phyloP scores from a whole-genome alignment of 129 eudicot species.

The Dittrichia graveolens region DNA sequence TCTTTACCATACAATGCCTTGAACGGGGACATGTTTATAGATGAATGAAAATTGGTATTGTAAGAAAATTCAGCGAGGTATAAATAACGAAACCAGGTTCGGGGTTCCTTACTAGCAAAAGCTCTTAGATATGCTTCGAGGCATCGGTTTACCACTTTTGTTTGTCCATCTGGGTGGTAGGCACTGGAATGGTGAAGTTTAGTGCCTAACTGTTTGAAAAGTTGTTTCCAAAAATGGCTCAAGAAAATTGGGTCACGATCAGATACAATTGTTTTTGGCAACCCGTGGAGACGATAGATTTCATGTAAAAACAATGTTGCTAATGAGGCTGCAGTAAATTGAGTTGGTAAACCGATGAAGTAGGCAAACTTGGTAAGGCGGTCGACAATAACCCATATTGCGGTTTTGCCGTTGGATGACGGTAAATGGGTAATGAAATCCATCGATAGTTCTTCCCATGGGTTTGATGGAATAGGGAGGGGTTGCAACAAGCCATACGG shows the following conservation, averaged over 20 bases:
- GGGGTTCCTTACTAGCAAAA: neutral
- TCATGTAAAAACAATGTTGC: neutral
- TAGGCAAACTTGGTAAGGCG: neutral
- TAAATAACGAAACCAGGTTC: neutral
- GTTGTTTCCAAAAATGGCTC: neutral
- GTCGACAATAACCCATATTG: neutral
- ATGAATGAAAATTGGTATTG: neutral
- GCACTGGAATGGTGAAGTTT: neutral
- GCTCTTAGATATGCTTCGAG: neutral
- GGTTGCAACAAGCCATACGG: constrained; percentile 4
- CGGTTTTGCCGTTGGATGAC: neutral
- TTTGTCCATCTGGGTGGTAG: too few relatives aligned
- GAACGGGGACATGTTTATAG: neutral
- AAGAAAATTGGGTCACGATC: neutral
- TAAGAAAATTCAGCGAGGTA: too few relatives aligned
- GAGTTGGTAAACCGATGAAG: neutral
- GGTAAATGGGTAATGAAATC: neutral
- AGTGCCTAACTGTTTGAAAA: neutral
- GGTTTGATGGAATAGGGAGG: neutral
- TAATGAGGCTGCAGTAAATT: neutral
- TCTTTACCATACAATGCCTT: neutral
- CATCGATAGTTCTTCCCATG: neutral
- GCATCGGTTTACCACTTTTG: constrained; percentile 1
- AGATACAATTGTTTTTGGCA: too few relatives aligned
- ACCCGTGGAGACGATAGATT: neutral